These are phyloP conservation scores for Epichloe typhina DNA, from an alignment of 2,329 filamentous ascomycete species.

Conservation along the genomic window DNA sequence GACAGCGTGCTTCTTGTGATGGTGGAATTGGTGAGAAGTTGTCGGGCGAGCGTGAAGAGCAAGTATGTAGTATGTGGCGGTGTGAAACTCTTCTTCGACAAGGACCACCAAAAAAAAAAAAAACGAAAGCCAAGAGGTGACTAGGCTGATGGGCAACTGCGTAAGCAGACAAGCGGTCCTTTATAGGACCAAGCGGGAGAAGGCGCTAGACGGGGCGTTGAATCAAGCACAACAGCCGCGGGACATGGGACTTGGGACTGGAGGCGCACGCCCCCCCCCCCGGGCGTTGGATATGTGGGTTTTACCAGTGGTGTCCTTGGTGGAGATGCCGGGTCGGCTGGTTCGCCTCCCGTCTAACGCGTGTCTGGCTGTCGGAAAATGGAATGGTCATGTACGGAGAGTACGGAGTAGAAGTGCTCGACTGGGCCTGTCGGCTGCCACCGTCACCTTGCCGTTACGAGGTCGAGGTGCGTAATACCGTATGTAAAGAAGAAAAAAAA, in stretches of 20 bases:
- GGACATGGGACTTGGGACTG: background rate
- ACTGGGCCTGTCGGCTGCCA: too few species aligned
- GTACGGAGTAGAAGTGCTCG: too few species aligned
- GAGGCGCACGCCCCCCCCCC: background rate
- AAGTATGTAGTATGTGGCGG: background rate
- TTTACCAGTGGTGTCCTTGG: background rate
- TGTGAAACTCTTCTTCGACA: background rate
- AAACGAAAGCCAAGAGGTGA: background rate
- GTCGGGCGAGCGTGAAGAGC: background rate
- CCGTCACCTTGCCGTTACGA: too few species aligned
- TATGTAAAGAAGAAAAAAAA: too few species aligned
- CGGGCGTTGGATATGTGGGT: background rate
- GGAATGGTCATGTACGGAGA: too few species aligned
- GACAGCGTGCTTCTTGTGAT: background rate
- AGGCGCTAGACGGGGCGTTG: slow-evolving; percentile 3
- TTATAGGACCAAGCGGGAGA: slow-evolving; percentile 6
- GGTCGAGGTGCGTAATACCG: too few species aligned
- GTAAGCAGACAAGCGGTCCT: slow-evolving; percentile 6
- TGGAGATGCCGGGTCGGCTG: slow-evolving; percentile 4
- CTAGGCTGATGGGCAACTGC: slow-evolving; percentile 4
- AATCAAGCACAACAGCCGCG: slow-evolving; percentile 3
- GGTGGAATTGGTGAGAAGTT: background rate
- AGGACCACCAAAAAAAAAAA: background rate
- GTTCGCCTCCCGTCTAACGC: slow-evolving; percentile 1
- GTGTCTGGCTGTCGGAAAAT: too few species aligned